Percentiles rank a stretch among this genome's conserved stretches.
Conservation (phyloP, 148 eudicot genomes). For the Salicornia ramosissima region DNA sequence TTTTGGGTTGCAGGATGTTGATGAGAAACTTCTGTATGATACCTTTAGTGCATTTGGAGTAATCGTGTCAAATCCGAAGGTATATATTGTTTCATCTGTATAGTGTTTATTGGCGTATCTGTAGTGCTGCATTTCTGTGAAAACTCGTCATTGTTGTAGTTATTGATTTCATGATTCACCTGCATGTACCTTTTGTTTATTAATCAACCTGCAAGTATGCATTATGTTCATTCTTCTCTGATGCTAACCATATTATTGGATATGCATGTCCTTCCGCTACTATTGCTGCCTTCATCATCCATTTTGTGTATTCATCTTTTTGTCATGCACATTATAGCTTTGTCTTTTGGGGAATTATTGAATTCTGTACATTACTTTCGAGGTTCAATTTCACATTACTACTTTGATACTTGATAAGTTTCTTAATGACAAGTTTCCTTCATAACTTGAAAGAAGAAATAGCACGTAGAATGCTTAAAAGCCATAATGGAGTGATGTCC, state of each 20-base stretch:
- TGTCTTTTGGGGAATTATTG: not conserved
- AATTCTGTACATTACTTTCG: not conserved
- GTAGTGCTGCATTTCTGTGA: not conserved
- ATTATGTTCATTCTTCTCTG: not conserved
- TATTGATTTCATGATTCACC: not conserved
- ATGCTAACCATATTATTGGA: not conserved
- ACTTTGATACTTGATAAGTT: too few species aligned
- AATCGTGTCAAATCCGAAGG: slow-evolving; percentile 93
- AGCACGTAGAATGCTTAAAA: too few species aligned
- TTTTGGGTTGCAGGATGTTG: slow-evolving; percentile 94
- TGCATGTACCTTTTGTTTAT: not conserved
- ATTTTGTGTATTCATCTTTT: not conserved
- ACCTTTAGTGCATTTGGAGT: slow-evolving; percentile 99
- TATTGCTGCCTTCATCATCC: not conserved
- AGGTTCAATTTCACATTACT: too few species aligned
- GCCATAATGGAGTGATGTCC: too few species aligned
- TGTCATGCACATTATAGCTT: not conserved
- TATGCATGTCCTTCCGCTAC: not conserved
- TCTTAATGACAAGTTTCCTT: too few species aligned
- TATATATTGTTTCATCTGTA: slow-evolving; percentile 17
- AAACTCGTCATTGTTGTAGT: not conserved
- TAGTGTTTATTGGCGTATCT: not conserved
- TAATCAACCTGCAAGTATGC: not conserved
- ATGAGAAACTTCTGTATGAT: slow-evolving; percentile 91
- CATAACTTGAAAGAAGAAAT: too few species aligned